These are phyloP conservation scores for Mimosa pudica DNA, from an alignment of 306 rosid genomes.

Conservation along the genomic window DNA sequence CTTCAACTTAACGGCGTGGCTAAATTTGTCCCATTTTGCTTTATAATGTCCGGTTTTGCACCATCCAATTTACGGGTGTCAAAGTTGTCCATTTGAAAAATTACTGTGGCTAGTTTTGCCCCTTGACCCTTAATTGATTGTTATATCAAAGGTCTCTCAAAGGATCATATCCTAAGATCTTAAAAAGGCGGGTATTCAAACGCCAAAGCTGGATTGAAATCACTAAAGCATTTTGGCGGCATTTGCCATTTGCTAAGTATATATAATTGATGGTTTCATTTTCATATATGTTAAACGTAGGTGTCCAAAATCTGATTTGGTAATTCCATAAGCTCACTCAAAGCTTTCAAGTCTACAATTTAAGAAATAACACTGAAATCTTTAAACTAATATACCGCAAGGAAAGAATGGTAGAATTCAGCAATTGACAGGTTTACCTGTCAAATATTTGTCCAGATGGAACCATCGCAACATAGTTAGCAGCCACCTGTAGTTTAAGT, in stretches of 20 bases:
- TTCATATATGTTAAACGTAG: neutral
- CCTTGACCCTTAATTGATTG: constrained; percentile 20
- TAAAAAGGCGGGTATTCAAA: constrained; percentile 22
- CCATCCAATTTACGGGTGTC: too few species aligned
- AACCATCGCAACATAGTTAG: constrained; percentile 95
- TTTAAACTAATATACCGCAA: constrained; percentile 22
- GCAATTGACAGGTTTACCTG: constrained; percentile 52
- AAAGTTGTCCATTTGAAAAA: too few species aligned
- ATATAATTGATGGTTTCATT: constrained; percentile 14
- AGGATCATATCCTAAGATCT: constrained; percentile 10
- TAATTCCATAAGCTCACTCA: neutral
- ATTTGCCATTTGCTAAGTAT: neutral
- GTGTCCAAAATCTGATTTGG: constrained; percentile 16
- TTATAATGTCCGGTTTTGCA: too few species aligned
- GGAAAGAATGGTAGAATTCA: constrained; percentile 28
- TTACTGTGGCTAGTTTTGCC: too few species aligned
- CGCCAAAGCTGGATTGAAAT: constrained; percentile 19
- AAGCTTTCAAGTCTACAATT: constrained; percentile 19
- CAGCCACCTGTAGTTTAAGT: constrained; percentile 70
- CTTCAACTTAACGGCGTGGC: too few species aligned
- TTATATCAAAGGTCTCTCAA: constrained; percentile 19
- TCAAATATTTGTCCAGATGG: constrained; percentile 97
- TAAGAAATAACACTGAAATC: constrained; percentile 15
- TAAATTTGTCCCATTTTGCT: too few species aligned
- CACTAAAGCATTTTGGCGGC: constrained; percentile 17